Base-by-base conservation (phyloP, 306 rosid species). In the Biancaea sappan region DNA sequence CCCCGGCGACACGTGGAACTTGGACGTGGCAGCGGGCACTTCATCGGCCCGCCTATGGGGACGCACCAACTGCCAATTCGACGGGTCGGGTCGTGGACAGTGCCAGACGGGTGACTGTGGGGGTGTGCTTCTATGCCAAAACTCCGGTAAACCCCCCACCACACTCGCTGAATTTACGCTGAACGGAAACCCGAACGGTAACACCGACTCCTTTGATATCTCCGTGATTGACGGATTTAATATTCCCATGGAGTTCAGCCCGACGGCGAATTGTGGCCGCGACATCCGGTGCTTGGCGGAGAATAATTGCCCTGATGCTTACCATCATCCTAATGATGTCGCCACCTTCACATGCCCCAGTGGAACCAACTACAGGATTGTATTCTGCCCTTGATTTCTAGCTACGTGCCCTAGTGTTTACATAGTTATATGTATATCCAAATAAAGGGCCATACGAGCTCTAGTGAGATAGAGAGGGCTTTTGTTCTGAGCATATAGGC, bases 81-180 rank as follows among this genome's bases (percentile, higher is more conserved):
- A 88, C 25, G 56, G 47, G 0, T 32, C 68, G 0, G 93, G 93
- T 0, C 62, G 22, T 0, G 93, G 93, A 4, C 72, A 8, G 4
- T 92, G 97, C 25, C 21, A 56, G 14, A 90, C 96, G 0, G 96
- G 96, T 1, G 97, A 90, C 24, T 92, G 94, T 8, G 80, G 79
- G 0, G 87, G 87, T 0, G 62, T 69, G 4, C 82, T 88, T 0
- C 37, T 28, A 6, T 90, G 94, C 63, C 15, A 59, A n/a, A 79
- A 70, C 1, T 62, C 21, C 32, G 96, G 94, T 1, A 0, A 31
- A 3, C 74, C 96, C 0, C 96, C 92, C 0, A 73, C 82, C 83
- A 90, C 98, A 0, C 16, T 90, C 1, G 87, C 86, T 0, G 96
- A 92, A 79, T 75, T 73, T 9, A 77, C 86, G 1, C 66, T 88